Base-by-base conservation (phyloP, 331 rosid species). In the Arachis monticola region DNA sequence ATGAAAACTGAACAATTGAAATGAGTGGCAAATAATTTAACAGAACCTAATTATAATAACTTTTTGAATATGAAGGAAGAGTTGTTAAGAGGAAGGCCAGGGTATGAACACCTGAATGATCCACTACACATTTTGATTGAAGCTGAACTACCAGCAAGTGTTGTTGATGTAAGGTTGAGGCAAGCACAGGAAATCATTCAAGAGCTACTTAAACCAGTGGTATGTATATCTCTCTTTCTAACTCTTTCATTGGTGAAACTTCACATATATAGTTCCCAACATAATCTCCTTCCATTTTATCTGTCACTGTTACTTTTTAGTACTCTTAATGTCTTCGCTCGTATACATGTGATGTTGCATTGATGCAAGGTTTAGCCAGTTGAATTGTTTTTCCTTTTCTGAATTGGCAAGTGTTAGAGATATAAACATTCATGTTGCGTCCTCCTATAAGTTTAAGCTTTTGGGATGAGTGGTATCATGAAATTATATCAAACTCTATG, bases 171-270 rank as follows among this genome's bases (percentile, higher is more conserved):
- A 55, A 90, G 88, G 88, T 77, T 93, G 93, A 84, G 91, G 84
- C 98, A 91, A 64, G 98, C 97, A 44, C 93, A 87, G 50, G 95
- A 91, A 82, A 90, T 91, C 77, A 84, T 93, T 55, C 90, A 93
- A 86, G 96, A 93, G 80, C 90, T 94, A 48, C 95, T 94, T 55
- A 94, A 90, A 77, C 99, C 97, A 11, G 93, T 94, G 97, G 99
- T 92, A 89, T 17, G 22, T 35, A 35, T 3, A 35, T 35, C 4
- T 72, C 5, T 73, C 53, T 77, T 45, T 66, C 45, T 68, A 51
- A 78, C 78, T 74, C 52, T 30, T 0, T 17, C 68, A 51, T 47
- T 69, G 55, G 3, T 44, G 64, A 52, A 17, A 70, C 40, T 35
- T 35, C 3, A 32, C 3, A 32, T 32, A 32, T 32, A 32, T 32